Evolutionary conservation across 331 rosid genomes (phyloP).

Genomic region (Spiraea crenata): DNA sequence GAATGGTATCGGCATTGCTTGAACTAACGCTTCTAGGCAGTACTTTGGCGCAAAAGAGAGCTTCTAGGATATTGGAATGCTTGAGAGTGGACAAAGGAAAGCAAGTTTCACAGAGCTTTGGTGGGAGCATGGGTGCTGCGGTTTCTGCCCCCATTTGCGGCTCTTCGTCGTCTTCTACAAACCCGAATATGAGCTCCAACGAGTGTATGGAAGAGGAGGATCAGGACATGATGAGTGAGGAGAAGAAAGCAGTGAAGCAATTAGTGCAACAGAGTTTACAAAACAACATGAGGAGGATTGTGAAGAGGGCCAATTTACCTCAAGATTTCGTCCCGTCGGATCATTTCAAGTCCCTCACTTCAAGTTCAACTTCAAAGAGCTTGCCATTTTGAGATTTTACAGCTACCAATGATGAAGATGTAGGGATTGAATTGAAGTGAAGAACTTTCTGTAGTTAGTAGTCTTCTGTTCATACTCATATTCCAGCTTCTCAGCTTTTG

Average conservation of each 20-base stretch:
- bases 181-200: slow-evolving; percentile 37
- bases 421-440: slow-evolving; percentile 28
- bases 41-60: slow-evolving; percentile 90
- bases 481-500: slow-evolving; percentile 30
- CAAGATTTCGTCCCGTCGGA: slow-evolving; percentile 76
- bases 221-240: slow-evolving; percentile 67
- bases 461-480: slow-evolving; percentile 40
- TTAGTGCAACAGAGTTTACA: slow-evolving; percentile 92
- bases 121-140: slow-evolving; percentile 50
- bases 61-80: slow-evolving; percentile 82
- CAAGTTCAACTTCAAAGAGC: slow-evolving; percentile 89
- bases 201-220: slow-evolving; percentile 52
- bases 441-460: slow-evolving; percentile 39
- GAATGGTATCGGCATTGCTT: slow-evolving; percentile 72
- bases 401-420: slow-evolving; percentile 27
- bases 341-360: slow-evolving; percentile 68
- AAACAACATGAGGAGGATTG: slow-evolving; percentile 86
- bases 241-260: slow-evolving; percentile 94
- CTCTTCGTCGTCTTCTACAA: slow-evolving; percentile 52
- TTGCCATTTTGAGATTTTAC: slow-evolving; percentile 64
- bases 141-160: slow-evolving; percentile 91
- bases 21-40: slow-evolving; percentile 88
- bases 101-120: slow-evolving; percentile 59
- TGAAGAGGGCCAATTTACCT: slow-evolving; percentile 88
- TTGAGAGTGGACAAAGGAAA: slow-evolving; percentile 85